Evolutionary conservation across 257 asterid species (phyloP), one percentile per base, ranked within the genome.

Genomic region (Gentiana dahurica): DNA sequence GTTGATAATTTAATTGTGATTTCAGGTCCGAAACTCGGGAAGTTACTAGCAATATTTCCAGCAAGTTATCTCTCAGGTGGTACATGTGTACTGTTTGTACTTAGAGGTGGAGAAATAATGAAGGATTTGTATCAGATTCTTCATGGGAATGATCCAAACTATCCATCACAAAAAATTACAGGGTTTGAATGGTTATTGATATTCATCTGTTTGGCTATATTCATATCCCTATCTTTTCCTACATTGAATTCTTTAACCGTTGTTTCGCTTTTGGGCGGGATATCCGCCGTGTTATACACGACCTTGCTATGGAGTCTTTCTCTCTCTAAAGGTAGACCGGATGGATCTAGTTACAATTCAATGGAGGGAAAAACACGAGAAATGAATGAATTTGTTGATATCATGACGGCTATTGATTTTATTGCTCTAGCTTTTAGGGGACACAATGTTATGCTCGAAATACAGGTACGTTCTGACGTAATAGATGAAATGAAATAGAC

Each of bases 401-500:
- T 76, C 12, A 46, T 83, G 34, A 78, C 71, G 62, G 85, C 76
- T 2, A 36, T 81, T 9, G 85, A 78, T 53, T 47, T 79, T 51
- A 68, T 24, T 24, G 24, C 24, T 24, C 24, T 24, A 24, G 24
- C 24, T 24, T 24, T 24, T 24, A 24, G 24, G 24, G 97, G 97
- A 5, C 97, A 89, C 62, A 89, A 89, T 65, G 68, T 89, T 1
- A 79, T 89, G 37, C 73, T 89, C 3, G 97, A 89, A 69, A 89
- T 89, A 60, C 94, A 87, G 85, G 94, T 83, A 15, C 24, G 24
- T 24, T 24, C 24, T 24, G 24, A 24, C 24, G 24, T 24, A 24
- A 24, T 24, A 24, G 24, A 24, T 24, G 24, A 24, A 24, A 24
- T 24, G 24, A 24, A 24, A 24, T 24, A 24, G 24, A 24, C 24